These are phyloP conservation scores for Scenedesmus sp. DNA, from an alignment of 163 green algal species.

Conservation along the genomic window DNA sequence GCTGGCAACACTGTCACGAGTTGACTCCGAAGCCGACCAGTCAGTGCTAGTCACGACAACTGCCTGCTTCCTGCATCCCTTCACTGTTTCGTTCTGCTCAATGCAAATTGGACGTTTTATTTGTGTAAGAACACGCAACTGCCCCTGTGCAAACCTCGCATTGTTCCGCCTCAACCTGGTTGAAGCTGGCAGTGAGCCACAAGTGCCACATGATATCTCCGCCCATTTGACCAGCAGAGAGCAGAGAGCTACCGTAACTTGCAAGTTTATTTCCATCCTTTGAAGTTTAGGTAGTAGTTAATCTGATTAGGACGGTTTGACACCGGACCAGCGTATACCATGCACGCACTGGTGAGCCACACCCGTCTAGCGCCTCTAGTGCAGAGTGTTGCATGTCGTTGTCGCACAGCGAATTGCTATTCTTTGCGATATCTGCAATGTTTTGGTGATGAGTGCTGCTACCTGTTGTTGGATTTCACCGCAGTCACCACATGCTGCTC, in stretches of 20 bases:
- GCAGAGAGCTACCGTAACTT: not conserved
- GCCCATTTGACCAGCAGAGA: not conserved
- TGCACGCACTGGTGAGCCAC: slow-evolving; percentile 6
- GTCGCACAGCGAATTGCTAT: not conserved
- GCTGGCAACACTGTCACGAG: not conserved
- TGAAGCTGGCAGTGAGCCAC: not conserved
- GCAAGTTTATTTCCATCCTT: not conserved
- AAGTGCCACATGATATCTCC: slow-evolving; percentile 1
- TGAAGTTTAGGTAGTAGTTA: not conserved
- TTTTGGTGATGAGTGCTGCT: not conserved
- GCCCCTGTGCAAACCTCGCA: not conserved
- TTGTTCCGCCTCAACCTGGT: not conserved
- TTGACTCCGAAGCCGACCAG: not conserved
- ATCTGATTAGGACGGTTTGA: not conserved
- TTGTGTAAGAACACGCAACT: not conserved
- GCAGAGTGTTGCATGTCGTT: not conserved
- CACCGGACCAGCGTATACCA: not conserved
- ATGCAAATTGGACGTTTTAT: no score
- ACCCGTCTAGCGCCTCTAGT: not conserved
- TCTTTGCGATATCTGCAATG: not conserved
- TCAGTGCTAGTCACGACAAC: not conserved
- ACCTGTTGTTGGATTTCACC: not conserved
- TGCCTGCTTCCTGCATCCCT: not conserved
- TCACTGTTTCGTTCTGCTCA: not conserved
- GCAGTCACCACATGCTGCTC: slow-evolving; percentile 14